A percentile compares a stretch with the other conserved stretches of the same genome.
Conservation (phyloP, 495 filamentous ascomycete genomes). For the Umbilicaria muhlenbergii region DNA sequence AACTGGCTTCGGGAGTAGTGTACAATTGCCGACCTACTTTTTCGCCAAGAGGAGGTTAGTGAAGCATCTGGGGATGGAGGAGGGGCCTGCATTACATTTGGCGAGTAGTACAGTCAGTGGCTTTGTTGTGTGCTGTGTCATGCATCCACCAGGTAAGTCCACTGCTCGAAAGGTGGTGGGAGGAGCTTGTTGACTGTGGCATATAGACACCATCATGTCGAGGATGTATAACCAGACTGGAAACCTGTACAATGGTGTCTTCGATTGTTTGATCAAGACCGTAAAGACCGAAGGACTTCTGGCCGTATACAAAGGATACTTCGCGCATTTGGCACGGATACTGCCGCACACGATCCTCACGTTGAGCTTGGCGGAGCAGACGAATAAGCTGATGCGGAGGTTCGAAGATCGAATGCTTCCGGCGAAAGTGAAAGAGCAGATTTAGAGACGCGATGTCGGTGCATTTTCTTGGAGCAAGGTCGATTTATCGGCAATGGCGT, state of each 20-base stretch:
- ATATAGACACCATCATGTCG: slow-evolving; percentile 88
- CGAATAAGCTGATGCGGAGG: slow-evolving; percentile 73
- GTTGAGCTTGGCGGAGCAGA: slow-evolving; percentile 88
- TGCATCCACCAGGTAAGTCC: slow-evolving; percentile 82
- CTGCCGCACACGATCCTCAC: slow-evolving; percentile 59
- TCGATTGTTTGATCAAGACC: slow-evolving; percentile 85
- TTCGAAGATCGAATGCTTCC: slow-evolving; percentile 55
- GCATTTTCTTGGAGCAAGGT: too few relatives aligned
- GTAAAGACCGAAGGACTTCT: slow-evolving; percentile 79
- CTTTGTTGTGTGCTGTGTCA: slow-evolving; percentile 92
- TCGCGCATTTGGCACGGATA: slow-evolving; percentile 88
- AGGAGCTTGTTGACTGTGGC: slow-evolving; percentile 1
- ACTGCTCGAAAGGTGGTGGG: neutral
- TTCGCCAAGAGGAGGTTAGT: slow-evolving; percentile 82
- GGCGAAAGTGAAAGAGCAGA: slow-evolving; percentile 27
- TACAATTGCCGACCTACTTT: slow-evolving; percentile 96
- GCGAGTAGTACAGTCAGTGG: slow-evolving; percentile 80
- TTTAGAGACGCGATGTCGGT: slow-evolving; percentile 17
- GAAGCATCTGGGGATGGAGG: slow-evolving; percentile 71
- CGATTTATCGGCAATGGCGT: too few relatives aligned
- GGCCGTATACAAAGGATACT: slow-evolving; percentile 96
- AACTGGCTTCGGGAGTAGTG: slow-evolving; percentile 86
- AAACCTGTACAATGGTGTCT: slow-evolving; percentile 81
- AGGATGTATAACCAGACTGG: slow-evolving; percentile 98
- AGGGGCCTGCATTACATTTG: slow-evolving; percentile 79